phyloP scores from a whole-genome alignment of 2,329 filamentous ascomycete genomes.

The Aspergillus sp. region DNA sequence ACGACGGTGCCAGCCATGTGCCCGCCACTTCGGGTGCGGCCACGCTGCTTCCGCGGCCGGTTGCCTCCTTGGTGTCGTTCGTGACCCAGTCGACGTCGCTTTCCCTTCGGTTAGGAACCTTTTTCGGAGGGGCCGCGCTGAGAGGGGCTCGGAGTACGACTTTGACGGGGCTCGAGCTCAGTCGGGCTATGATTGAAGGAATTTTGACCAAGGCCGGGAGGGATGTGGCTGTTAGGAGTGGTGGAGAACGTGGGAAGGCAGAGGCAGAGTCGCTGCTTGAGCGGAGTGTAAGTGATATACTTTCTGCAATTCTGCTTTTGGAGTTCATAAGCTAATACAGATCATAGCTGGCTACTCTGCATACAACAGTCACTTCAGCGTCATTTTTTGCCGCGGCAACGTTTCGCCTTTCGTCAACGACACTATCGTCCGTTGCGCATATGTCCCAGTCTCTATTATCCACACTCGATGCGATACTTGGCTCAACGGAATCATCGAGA shows the following conservation, averaged over 20 bases:
- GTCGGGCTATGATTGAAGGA: slow-evolving; percentile 39
- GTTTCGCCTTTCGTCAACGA: slow-evolving; percentile 40
- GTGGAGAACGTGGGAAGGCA: slow-evolving; percentile 40
- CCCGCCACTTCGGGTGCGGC: slow-evolving; percentile 27
- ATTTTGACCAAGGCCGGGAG: slow-evolving; percentile 39
- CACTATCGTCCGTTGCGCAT: slow-evolving; percentile 36
- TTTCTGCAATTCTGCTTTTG: not conserved
- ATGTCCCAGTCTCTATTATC: slow-evolving; percentile 40
- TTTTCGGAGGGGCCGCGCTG: slow-evolving; percentile 38
- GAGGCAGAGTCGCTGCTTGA: slow-evolving; percentile 41
- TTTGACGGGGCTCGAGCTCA: slow-evolving; percentile 39
- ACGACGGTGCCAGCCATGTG: slow-evolving; percentile 14
- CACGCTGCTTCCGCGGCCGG: slow-evolving; percentile 34
- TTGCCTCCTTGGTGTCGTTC: slow-evolving; percentile 40
- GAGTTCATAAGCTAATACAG: slow-evolving; percentile 5
- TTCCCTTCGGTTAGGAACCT: slow-evolving; percentile 38
- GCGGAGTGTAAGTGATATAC: slow-evolving; percentile 33
- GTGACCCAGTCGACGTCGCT: slow-evolving; percentile 41
- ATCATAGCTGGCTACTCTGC: slow-evolving; percentile 36
- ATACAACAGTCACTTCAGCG: slow-evolving; percentile 40
- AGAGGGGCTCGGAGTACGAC: slow-evolving; percentile 39
- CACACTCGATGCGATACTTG: slow-evolving; percentile 41
- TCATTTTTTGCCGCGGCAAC: slow-evolving; percentile 43
- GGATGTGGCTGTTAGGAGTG: slow-evolving; percentile 38
- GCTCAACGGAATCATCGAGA: slow-evolving; percentile 43